A percentile compares a stretch with the other conserved stretches of the same genome.
These are phyloP conservation scores for Cladosporium sp. DNA, from an alignment of 2,329 filamentous ascomycete genomes.

Conservation along the genomic window DNA sequence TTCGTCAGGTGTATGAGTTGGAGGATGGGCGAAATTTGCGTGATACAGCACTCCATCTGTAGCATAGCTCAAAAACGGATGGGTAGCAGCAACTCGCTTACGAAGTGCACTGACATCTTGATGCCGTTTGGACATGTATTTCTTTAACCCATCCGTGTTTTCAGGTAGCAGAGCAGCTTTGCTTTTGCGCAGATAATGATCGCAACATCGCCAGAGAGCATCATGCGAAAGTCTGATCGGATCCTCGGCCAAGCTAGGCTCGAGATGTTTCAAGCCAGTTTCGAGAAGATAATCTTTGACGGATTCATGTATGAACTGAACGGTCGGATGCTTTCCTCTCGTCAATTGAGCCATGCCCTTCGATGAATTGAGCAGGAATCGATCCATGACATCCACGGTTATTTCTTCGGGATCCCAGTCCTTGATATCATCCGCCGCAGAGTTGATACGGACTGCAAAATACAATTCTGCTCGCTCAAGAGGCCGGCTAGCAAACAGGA, in stretches of 20 bases:
- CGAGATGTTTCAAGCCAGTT: constrained; percentile 28
- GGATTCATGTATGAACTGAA: constrained; percentile 55
- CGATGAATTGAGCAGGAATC: constrained; percentile 40
- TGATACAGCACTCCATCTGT: neutral
- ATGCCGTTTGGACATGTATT: neutral
- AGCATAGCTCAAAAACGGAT: neutral
- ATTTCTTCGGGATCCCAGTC: constrained; percentile 47
- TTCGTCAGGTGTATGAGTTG: neutral
- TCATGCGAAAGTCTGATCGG: constrained; percentile 14
- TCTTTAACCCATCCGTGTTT: neutral
- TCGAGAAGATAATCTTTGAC: constrained; percentile 47
- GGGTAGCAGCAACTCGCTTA: neutral
- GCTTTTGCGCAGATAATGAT: neutral
- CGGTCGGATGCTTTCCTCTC: constrained; percentile 23
- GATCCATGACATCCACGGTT: constrained; percentile 38
- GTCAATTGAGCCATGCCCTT: constrained; percentile 50
- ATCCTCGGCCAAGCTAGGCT: constrained; percentile 18
- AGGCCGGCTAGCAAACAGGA: constrained; percentile 48
- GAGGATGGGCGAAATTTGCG: neutral
- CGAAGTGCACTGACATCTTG: too few relatives aligned
- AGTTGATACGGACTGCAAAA: neutral
- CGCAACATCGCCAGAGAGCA: constrained; percentile 17
- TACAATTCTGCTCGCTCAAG: constrained; percentile 45
- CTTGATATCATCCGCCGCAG: constrained; percentile 31
- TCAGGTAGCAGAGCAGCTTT: neutral